phyloP scores from a whole-genome alignment of 1,284 basidiomycete genomes.

The Trichosporon ovoides region DNA sequence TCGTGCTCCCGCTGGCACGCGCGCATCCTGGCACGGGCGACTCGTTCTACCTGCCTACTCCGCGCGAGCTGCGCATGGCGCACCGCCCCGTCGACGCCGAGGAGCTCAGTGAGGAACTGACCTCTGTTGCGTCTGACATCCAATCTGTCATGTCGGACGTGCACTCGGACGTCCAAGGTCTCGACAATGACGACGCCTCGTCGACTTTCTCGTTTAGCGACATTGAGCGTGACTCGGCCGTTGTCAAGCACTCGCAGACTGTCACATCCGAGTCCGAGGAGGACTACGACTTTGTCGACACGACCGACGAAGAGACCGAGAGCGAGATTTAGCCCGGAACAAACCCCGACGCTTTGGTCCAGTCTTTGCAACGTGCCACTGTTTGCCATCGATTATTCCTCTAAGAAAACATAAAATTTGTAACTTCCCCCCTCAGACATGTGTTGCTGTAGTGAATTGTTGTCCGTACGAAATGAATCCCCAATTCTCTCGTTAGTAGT shows the following conservation, averaged over 20 bases:
- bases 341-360: too few relatives aligned
- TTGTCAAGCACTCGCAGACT: background rate
- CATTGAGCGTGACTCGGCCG: slow-evolving; percentile 8
- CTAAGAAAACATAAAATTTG: background rate
- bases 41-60: slow-evolving; percentile 16
- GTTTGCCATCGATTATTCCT: background rate
- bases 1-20: slow-evolving; percentile 29
- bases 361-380: background rate
- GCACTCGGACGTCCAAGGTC: slow-evolving; percentile 15
- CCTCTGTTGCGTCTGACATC: slow-evolving; percentile 6
- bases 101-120: slow-evolving; percentile 9
- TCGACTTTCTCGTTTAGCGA: slow-evolving; percentile 20
- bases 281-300: slow-evolving; percentile 22
- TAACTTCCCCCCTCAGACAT: background rate
- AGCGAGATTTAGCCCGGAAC: slow-evolving; percentile 17
- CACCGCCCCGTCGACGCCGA: slow-evolving; percentile 11
- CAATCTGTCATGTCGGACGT: background rate
- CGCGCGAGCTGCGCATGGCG: slow-evolving; percentile 5
- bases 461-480: background rate
- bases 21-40: slow-evolving; percentile 4
- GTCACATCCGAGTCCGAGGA: slow-evolving; percentile 9
- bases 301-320: slow-evolving; percentile 23
- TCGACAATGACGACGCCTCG: slow-evolving; percentile 16
- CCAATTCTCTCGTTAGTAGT: too few relatives aligned
- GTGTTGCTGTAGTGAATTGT: background rate